Conservation (phyloP, 306 rosid genomes). For the Casuarina equisetifolia region DNA sequence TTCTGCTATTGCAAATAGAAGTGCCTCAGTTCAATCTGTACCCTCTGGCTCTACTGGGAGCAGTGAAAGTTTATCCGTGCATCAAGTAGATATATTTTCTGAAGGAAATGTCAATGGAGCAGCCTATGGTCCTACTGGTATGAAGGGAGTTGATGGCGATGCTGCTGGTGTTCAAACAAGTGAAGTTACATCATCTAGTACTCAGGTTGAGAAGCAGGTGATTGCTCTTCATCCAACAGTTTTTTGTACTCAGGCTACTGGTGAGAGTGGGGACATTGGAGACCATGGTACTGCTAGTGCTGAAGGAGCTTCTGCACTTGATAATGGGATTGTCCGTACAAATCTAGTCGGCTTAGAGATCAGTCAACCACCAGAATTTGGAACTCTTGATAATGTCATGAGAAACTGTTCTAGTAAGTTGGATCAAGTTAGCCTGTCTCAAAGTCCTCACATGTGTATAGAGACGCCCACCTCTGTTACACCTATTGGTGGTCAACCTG, state of each 20-base stretch:
- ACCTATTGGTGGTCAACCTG: background rate
- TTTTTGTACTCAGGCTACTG: background rate
- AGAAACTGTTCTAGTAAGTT: background rate
- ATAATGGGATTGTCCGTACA: background rate
- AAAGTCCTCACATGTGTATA: background rate
- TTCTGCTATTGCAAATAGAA: background rate
- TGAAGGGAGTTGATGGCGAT: background rate
- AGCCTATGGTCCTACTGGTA: background rate
- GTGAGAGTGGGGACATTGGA: background rate
- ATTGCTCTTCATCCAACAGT: background rate
- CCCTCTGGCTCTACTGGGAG: background rate
- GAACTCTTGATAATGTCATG: background rate
- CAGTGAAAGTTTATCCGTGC: background rate
- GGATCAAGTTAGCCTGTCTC: background rate
- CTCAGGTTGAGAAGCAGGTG: constrained; percentile 3
- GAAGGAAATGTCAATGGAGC: constrained; percentile 1
- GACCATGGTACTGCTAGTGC: background rate
- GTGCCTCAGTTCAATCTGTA: background rate
- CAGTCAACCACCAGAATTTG: background rate
- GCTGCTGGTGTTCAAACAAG: background rate
- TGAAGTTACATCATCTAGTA: background rate
- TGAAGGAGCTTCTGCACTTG: background rate
- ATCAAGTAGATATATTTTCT: background rate
- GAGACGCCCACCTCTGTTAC: background rate
- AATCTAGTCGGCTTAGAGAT: background rate